Evolutionary conservation across 176 grass and related monocot genomes (phyloP), one percentile per base, ranked within the genome.

Genomic region (Paspalum notatum): DNA sequence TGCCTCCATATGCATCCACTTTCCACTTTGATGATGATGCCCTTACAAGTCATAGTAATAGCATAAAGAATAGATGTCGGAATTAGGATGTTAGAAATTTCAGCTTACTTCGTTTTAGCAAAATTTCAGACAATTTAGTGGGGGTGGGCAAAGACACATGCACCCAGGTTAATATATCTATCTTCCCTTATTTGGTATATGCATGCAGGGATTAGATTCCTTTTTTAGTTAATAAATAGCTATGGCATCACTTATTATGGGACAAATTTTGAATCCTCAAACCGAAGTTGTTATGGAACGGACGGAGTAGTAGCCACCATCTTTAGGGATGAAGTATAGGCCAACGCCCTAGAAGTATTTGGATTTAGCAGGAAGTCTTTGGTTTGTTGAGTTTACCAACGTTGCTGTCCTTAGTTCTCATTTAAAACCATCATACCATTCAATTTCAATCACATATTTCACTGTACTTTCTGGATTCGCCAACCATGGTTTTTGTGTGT

Each of bases 11-110:
- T 12, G 32, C 17, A 26, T 55, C 9, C 13, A 47, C 9, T 73
- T 85, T 85, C n/a, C n/a, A n/a, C n/a, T n/a, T n/a, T n/a, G n/a
- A n/a, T n/a, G 32, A 74, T 52, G 53, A 67, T 75, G 27, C 5
- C 61, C 16, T 81, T 74, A 46, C 5, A 27, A 60, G 26, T 14
- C 24, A 26, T 60, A 60, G 1, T 47, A 27, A 51, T 4, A 44
- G 41, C 68, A 38, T 39, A 62, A 15, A 50, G 48, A 50, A 15
- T 50, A 4, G 12, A 50, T 12, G 48, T 48, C 15, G 48, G 48
- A 50, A 5, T 50, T 1, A 14, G 1, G 1, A 56, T 77, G 11
- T 77, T 77, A 76, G 24, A 56, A 12, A 42, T 52, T 67, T 75
- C 12, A 47, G 40, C 22, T 47, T 56, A 45, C 47, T 54, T 32